Conservation (phyloP, 495 filamentous ascomycete genomes). For the Pseudomonodictys pantanalensis region DNA sequence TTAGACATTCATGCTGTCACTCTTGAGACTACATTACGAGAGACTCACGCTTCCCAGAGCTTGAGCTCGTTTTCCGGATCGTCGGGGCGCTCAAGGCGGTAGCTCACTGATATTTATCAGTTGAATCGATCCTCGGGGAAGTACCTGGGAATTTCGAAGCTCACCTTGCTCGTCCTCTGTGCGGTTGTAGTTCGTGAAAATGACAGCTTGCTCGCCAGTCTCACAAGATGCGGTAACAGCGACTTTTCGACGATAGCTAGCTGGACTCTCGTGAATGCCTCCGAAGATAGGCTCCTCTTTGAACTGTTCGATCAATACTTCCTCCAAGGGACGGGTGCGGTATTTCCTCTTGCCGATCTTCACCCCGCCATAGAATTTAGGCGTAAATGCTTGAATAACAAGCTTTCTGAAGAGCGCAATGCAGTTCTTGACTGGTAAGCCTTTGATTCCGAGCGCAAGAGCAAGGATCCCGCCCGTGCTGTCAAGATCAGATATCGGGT, state of each 20-base stretch:
- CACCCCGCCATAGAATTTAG: constrained; percentile 35
- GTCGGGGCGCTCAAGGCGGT: constrained; percentile 49
- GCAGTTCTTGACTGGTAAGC: constrained; percentile 47
- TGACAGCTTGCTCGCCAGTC: constrained; percentile 40
- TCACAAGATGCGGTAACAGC: constrained; percentile 48
- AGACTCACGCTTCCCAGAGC: constrained; percentile 46
- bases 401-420: constrained; percentile 45
- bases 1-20: neutral
- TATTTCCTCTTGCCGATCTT: constrained; percentile 18
- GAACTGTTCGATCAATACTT: neutral
- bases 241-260: constrained; percentile 42
- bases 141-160: neutral
- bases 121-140: neutral
- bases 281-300: constrained; percentile 41
- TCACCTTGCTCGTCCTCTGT: constrained; percentile 8
- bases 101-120: constrained; percentile 27
- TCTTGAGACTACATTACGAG: neutral
- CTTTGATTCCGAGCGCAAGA: constrained; percentile 51
- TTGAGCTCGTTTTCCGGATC: constrained; percentile 44
- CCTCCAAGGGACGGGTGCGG: neutral
- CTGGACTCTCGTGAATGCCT: constrained; percentile 31
- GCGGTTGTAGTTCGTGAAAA: constrained; percentile 55
- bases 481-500: no score
- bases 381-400: constrained; percentile 41
- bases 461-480: constrained; percentile 59